Evolutionary conservation across 306 rosid genomes (phyloP), one percentile per base, ranked within the genome.

Genomic region (Cicer pinnatifidum): DNA sequence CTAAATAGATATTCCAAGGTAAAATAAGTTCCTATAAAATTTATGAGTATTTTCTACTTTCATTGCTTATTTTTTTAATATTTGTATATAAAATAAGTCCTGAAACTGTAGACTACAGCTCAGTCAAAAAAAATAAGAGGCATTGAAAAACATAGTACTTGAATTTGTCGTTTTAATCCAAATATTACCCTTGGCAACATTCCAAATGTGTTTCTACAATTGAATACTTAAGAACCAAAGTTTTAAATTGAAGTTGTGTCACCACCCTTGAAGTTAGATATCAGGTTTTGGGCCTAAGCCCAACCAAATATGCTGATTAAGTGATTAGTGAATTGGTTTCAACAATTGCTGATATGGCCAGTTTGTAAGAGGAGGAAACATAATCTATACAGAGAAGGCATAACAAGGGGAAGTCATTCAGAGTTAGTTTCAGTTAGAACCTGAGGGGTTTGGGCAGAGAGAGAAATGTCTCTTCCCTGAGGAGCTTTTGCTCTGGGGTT

Each of bases 381-480:
- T 11, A 20, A 11, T n/a, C 20, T 56, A 56, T 20, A 56, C 38
- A 38, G 37, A 9, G 38, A 56, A 56, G 61, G 12, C 38, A 56
- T 56, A 35, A 8, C 38, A 56, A 56, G 38, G 13, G 37, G 38
- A 6, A 20, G 38, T 20, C n/a, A 28, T 20, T 20, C 39, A 56
- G 62, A 56, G 39, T 56, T 56, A 9, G 11, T 23, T 56, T 23
- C 6, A 56, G 62, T 56, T 56, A 56, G 39, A 56, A 56, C 62
- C 62, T 56, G 62, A 56, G 39, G 23, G 62, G 62, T 56, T 56
- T 56, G 38, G 62, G 6, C 35, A 56, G 62, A 56, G 38, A 56
- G 39, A 56, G 62, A 20, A 56, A 20, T 56, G 38, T 56, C 62
- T 56, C 37, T 11, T 56, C 62, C 62, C 37, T 20, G 62, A n/a